Evolutionary conservation across 306 rosid genomes (phyloP).

Genomic region (Cicer chorassanicum): DNA sequence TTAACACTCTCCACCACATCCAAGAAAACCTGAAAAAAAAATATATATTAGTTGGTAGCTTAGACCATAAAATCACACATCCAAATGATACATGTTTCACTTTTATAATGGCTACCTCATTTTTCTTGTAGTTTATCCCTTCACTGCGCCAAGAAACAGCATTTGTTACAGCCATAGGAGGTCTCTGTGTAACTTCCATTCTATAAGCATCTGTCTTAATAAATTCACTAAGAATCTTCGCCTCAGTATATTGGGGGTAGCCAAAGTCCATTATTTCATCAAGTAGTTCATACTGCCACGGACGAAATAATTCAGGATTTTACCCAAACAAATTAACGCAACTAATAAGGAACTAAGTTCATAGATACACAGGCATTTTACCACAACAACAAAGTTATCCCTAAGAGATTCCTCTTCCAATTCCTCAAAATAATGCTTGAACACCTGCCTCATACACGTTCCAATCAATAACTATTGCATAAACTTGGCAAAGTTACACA

Average conservation of each 20-base stretch:
- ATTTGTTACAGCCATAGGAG: slow-evolving; percentile 99
- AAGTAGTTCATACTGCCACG: slow-evolving; percentile 83
- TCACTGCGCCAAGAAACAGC: slow-evolving; percentile 99
- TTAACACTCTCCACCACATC: slow-evolving; percentile 99
- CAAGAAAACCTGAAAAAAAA: slow-evolving; percentile 78
- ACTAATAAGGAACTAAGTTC: neutral
- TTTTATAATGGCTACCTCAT: slow-evolving; percentile 62
- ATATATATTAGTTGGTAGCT: slow-evolving; percentile 34
- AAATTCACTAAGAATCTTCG: slow-evolving; percentile 94
- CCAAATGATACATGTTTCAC: neutral
- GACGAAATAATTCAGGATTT: slow-evolving; percentile 31
- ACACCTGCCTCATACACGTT: slow-evolving; percentile 66
- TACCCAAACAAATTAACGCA: slow-evolving; percentile 9
- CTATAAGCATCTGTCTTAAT: slow-evolving; percentile 99
- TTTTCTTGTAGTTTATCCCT: slow-evolving; percentile 94
- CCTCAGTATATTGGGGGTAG: slow-evolving; percentile 95
- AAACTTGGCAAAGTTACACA: neutral
- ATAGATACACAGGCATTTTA: slow-evolving; percentile 43
- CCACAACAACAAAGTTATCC: slow-evolving; percentile 99
- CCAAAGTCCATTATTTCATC: slow-evolving; percentile 99
- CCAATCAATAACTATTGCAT: neutral
- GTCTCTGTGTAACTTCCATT: slow-evolving; percentile 96
- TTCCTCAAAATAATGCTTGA: slow-evolving; percentile 96
- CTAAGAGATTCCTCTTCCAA: slow-evolving; percentile 95
- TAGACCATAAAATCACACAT: slow-evolving; percentile 22